Evolutionary conservation across 2,329 filamentous ascomycete species (phyloP), one percentile per base, ranked within the genome.

Genomic region (Fusarium sp.): DNA sequence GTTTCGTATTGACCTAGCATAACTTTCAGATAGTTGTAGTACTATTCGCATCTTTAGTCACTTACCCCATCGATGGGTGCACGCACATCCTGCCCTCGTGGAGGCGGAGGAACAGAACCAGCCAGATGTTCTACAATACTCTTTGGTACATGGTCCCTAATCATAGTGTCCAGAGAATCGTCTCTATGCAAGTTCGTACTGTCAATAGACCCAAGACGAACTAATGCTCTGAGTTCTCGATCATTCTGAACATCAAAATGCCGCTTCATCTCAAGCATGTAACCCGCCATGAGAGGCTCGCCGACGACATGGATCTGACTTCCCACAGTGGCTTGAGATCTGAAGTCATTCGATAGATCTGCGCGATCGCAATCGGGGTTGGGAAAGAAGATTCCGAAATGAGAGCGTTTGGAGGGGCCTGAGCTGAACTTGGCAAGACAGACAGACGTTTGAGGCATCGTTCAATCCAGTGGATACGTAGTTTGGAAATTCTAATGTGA

Each of bases 381-480:
- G 10, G 18, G 34, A 38, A n/a, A 38, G 10, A n/a, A n/a, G 0
- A 38, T n/a, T 11, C 34, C 34, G 6, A n/a, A 38, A 38, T 38
- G 18, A 6, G 34, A 38, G 34, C 34, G 18, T 3, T 11, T n/a
- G 0, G 34, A 38, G 10, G 18, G 10, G 10, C 34, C 10, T n/a
- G 9, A 38, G 18, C 34, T 7, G 10, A 38, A 38, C 3, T n/a
- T n/a, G 34, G 18, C 18, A 38, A 38, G 18, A 38, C n/a, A 38
- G 10, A 38, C 18, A 38, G 34, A n/a, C 0, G 34, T 38, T 38
- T 11, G 34, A 38, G 10, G 6, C 34, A 38, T 38, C 18, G n/a
- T 38, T n/a, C 2, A 6, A 5, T 38, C 3, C 10, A 12, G 7
- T 4, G 6, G 3, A 9, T 2, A 10, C 9, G 32, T 38, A 10